phyloP scores from a whole-genome alignment of 208 protist species.

The Phytomonas sp. region DNA sequence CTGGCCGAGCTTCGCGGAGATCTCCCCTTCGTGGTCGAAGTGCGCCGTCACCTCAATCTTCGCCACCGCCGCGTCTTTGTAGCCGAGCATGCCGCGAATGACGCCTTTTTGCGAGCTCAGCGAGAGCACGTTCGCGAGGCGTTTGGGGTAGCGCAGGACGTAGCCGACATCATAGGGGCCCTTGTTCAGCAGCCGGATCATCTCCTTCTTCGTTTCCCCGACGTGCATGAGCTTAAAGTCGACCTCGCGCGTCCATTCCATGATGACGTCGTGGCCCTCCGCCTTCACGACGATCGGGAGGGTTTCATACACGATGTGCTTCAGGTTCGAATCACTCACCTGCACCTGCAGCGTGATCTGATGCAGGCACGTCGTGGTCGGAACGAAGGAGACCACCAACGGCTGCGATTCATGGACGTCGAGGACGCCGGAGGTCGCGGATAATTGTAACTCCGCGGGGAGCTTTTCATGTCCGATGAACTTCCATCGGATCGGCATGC shows the following conservation, averaged over 20 bases:
- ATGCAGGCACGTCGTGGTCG: constrained; percentile 69
- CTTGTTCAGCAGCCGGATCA: constrained; percentile 86
- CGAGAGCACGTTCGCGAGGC: constrained; percentile 54
- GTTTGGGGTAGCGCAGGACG: constrained; percentile 70
- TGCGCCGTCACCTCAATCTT: constrained; percentile 70
- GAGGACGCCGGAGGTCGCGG: constrained; percentile 50
- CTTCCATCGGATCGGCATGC: constrained; percentile 71
- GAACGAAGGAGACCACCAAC: constrained; percentile 53
- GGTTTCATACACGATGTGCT: constrained; percentile 46
- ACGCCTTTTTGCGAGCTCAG: constrained; percentile 51
- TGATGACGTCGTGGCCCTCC: constrained; percentile 89
- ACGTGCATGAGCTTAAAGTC: constrained; percentile 89
- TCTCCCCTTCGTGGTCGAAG: constrained; percentile 73
- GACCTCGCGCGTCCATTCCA: constrained; percentile 86
- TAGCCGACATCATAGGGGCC: constrained; percentile 92
- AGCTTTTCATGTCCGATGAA: constrained; percentile 50
- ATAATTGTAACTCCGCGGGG: constrained; percentile 67
- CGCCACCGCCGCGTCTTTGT: constrained; percentile 79
- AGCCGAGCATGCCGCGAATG: constrained; percentile 72
- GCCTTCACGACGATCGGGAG: constrained; percentile 75
- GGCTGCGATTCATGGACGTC: constrained; percentile 45
- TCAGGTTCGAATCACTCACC: constrained; percentile 40
- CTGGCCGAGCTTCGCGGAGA: constrained; percentile 51
- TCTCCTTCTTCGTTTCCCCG: constrained; percentile 70
- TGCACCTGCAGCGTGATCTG: constrained; percentile 45